Evolutionary conservation across 192 early-diverging fungal genomes (phyloP), one percentile per base, ranked within the genome.

Genomic region (Entomortierella chlamydospora): DNA sequence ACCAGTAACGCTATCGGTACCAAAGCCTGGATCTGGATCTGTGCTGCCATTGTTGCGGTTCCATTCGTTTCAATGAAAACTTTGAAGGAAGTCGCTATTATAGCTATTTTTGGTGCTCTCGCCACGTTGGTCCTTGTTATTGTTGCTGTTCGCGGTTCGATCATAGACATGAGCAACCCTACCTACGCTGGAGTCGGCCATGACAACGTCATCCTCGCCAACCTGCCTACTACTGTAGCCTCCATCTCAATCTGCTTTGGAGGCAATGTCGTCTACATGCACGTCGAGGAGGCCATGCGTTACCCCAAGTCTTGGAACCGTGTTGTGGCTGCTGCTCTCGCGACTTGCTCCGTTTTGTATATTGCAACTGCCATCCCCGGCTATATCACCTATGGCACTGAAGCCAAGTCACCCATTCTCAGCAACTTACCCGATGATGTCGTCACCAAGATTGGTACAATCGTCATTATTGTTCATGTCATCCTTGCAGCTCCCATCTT

Each of bases 241-340:
- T 91, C 92, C 1, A 91, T 95, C 70, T 88, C 88, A n/a, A 94
- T 96, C 73, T 90, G 89, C 67, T 96, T 89, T 68, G 86, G 91
- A 25, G 93, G 93, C 42, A 93, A 93, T 50, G 91, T 87, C 10
- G 89, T 93, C 12, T 95, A 94, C 72, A 90, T 93, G 25, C 90
- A 95, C 57, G 90, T 96, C 33, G 93, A 96, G 76, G 85, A 84
- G n/a, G 87, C 90, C 41, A 93, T 96, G 95, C 79, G 81, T 30
- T 84, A 89, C 28, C 91, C 91, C 4, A 37, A 80, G 20, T 63
- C 89, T 57, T 96, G 93, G 82, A 85, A 85, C 50, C 86, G 83
- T 64, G 92, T 93, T 23, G 74, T 93, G 29, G 81, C 83, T 30
- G 81, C 86, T 13, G 81, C 87, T 55, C 83, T 93, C 68, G 55